A percentile compares a stretch with the other conserved stretches of the same genome.
These are phyloP conservation scores for Candida gorgasii DNA, from an alignment of 805 yeast species.

Conservation along the genomic window DNA sequence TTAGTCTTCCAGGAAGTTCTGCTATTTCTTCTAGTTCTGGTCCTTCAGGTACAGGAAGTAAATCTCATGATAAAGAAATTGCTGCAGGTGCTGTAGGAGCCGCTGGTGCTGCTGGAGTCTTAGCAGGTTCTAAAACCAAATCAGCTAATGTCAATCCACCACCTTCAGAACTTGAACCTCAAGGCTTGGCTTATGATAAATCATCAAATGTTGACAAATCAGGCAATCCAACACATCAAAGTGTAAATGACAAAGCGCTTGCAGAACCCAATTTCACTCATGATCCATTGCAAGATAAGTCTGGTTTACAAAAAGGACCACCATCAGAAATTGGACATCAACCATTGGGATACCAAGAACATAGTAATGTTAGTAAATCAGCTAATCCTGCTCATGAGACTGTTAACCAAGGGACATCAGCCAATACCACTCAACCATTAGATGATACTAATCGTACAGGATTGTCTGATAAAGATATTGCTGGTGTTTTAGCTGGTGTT, in stretches of 20 bases:
- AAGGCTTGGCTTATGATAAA: not conserved
- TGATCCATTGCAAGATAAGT: not conserved
- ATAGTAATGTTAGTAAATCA: not conserved
- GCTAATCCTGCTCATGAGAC: conserved; percentile 4
- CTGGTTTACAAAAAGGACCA: conserved; percentile 1
- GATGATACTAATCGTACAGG: not conserved
- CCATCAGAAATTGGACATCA: conserved; percentile 5
- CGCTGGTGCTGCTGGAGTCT: conserved; percentile 9
- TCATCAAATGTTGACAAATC: not conserved
- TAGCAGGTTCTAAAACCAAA: conserved; percentile 1
- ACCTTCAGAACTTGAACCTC: not conserved
- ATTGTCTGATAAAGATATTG: not conserved
- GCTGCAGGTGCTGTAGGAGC: conserved; percentile 10
- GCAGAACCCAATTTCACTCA: not conserved
- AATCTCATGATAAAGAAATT: not conserved
- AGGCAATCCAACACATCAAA: not conserved
- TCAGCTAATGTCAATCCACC: conserved; percentile 1
- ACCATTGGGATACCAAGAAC: not conserved
- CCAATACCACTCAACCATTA: conserved; percentile 10
- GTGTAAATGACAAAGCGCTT: not conserved
- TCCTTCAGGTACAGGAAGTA: not conserved
- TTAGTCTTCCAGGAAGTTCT: not conserved
- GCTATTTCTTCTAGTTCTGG: conserved; percentile 1
- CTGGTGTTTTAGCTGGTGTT: conserved; percentile 2
- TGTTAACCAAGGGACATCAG: conserved; percentile 7